Conservation (phyloP, 352 stramenopile species). For the Globisporangium nunn region DNA sequence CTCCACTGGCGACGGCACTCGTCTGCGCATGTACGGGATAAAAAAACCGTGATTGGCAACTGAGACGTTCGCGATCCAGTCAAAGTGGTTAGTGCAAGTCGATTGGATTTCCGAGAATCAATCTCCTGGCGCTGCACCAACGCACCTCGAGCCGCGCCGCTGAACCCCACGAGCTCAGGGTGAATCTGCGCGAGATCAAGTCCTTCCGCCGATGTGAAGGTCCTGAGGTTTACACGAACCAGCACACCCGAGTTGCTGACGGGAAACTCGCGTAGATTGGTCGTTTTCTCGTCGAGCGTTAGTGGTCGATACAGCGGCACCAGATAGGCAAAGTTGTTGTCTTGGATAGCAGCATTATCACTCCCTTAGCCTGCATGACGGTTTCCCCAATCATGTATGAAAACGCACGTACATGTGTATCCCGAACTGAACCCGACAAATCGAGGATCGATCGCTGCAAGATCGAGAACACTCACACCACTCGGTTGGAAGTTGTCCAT, state of each 20-base stretch:
- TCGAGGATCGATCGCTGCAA: conserved; percentile 34
- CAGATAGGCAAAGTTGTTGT: conserved; percentile 56
- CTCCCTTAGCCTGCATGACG: background rate
- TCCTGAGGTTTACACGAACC: conserved; percentile 45
- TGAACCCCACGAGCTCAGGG: conserved; percentile 55
- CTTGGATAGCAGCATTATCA: conserved; percentile 13
- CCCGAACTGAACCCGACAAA: conserved; percentile 63
- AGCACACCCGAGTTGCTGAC: conserved; percentile 55
- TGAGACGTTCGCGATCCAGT: conserved; percentile 2
- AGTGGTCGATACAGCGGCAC: conserved; percentile 42
- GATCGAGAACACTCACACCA: conserved; percentile 43
- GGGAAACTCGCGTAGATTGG: conserved; percentile 66
- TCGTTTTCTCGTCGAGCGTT: conserved; percentile 37
- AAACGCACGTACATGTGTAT: conserved; percentile 41
- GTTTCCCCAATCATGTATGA: background rate
- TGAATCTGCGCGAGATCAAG: conserved; percentile 49
- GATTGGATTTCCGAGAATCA: too few relatives aligned
- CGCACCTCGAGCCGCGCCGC: conserved; percentile 44
- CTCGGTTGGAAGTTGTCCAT: conserved; percentile 30
- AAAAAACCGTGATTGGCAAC: conserved; percentile 70
- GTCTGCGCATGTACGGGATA: conserved; percentile 57
- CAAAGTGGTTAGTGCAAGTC: background rate
- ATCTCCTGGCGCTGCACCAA: background rate
- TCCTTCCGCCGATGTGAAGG: conserved; percentile 30
- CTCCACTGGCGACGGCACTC: conserved; percentile 21